Evolutionary conservation across 208 protist species (phyloP).

Genomic region (Trichomonas gallinae): DNA sequence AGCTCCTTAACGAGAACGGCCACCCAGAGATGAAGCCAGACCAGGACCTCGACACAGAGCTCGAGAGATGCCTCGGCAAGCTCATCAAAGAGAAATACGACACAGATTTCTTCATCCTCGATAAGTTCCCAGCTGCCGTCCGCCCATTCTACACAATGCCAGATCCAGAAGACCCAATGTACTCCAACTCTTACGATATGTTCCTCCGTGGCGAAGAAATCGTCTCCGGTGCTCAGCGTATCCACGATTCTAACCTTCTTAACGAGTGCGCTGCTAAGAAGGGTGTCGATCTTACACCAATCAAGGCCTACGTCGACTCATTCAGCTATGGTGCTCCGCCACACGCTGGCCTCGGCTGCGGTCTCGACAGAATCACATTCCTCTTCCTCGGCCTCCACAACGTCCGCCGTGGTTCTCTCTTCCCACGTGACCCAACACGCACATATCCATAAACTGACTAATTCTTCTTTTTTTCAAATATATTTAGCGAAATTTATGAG

Average conservation of each 20-base stretch:
- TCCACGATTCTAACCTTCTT: constrained; percentile 86
- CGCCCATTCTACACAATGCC: constrained; percentile 99
- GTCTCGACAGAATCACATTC: constrained; percentile 93
- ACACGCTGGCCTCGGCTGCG: constrained; percentile 68
- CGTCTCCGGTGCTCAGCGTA: constrained; percentile 94
- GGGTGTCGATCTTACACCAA: constrained; percentile 9
- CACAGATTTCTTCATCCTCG: constrained; percentile 96
- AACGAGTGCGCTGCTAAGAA: constrained; percentile 46
- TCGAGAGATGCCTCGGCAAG: constrained; percentile 80
- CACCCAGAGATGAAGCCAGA: constrained; percentile 27
- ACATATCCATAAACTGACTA: constrained; percentile 63
- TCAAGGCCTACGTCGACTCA: constrained; percentile 78
- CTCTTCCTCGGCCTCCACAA: constrained; percentile 93
- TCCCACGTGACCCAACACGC: constrained; percentile 91
- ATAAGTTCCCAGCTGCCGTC: constrained; percentile 80
- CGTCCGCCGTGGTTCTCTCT: constrained; percentile 87
- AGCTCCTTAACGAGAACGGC: constrained; percentile 52
- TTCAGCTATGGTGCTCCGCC: constrained; percentile 90
- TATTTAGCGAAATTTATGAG: no score
- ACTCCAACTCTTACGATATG: constrained; percentile 89
- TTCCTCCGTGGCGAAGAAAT: constrained; percentile 99
- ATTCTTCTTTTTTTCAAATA: not conserved
- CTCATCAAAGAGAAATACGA: constrained; percentile 90
- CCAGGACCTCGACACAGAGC: constrained; percentile 75
- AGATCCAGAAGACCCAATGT: constrained; percentile 64